Evolutionary conservation across 441 rosid genomes (phyloP), one percentile per base, ranked within the genome.

Genomic region (Hura crepitans): DNA sequence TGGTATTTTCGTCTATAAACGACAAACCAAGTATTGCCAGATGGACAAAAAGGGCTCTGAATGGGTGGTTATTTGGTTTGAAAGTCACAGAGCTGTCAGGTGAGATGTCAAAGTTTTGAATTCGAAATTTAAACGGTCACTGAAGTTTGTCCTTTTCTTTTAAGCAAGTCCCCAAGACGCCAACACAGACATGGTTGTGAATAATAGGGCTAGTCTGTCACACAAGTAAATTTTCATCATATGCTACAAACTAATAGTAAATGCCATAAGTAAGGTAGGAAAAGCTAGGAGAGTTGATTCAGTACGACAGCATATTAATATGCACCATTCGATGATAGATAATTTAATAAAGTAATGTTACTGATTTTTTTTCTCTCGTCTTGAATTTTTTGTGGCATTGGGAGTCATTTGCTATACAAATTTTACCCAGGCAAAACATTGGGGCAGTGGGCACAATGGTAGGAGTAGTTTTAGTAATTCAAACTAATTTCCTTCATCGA

Each of bases 61-160:
- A 67, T 66, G 78, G 78, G 12, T 23, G 56, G 81, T 55, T 5
- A 37, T 15, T 15, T n/a, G 47, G 7, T 6, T 47, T 2, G 27
- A 72, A 64, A 25, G 79, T 80, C 80, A 81, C 85, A 69, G 78
- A 0, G 46, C 69, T 66, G 82, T 76, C 65, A 69, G 63, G 4
- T 0, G 66, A 71, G 42, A 6, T 68, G 25, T 23, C 3, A 46
- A 45, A 5, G n/a, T 43, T 85, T 84, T 84, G 89, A 89, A 87
- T 89, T 89, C 81, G 82, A 85, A 89, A 74, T 89, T 87, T 75
- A 89, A 89, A 89, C 92, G 92, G 96, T 87, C 91, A 87, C 85
- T 72, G 74, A 59, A 65, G 67, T 68, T 69, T 67, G 77, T 72
- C 73, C 39, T 46, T 33, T 33, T 17, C 31, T 25, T 37, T 5